Percentiles rank a stretch among this genome's conserved stretches.
phyloP scores from a whole-genome alignment of 192 early-diverging fungal species.

The Thoreauomyces humboldtii region DNA sequence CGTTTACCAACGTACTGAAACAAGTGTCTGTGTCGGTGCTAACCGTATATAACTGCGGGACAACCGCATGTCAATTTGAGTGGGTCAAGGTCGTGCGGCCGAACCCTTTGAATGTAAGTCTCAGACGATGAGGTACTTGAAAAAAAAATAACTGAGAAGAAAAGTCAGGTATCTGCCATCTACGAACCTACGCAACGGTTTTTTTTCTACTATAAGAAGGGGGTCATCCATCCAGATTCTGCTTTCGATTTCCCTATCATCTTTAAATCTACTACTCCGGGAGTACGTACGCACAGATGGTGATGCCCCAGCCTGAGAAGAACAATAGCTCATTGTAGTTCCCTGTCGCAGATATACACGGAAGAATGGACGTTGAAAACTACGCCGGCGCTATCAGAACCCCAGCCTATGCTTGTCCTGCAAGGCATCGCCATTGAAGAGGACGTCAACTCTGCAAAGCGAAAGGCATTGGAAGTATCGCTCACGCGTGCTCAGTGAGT shows the following conservation, averaged over 20 bases:
- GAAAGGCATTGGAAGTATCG: conserved; percentile 26
- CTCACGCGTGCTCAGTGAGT: conserved; percentile 30
- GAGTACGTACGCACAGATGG: conserved; percentile 29
- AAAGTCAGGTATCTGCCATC: conserved; percentile 30
- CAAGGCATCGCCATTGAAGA: conserved; percentile 49
- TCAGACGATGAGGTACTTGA: neutral
- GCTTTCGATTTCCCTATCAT: conserved; percentile 52
- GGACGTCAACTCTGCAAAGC: conserved; percentile 30
- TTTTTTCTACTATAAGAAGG: conserved; percentile 44
- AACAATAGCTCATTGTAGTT: neutral
- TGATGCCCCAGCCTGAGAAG: no score
- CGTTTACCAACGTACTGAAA: conserved; percentile 34
- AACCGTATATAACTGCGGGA: conserved; percentile 48
- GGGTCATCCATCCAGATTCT: conserved; percentile 48
- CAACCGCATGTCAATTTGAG: conserved; percentile 41
- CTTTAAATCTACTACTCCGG: conserved; percentile 44
- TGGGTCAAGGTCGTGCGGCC: conserved; percentile 27
- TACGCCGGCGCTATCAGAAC: conserved; percentile 4
- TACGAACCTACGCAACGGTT: conserved; percentile 44
- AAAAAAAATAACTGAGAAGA: no score
- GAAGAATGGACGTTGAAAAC: conserved; percentile 42
- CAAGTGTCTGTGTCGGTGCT: conserved; percentile 38
- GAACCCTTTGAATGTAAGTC: conserved; percentile 40
- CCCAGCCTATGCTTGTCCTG: neutral
- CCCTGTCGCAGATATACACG: conserved; percentile 32